Evolutionary conservation across 768 basidiomycete species (phyloP).

Genomic region (Boletus reticuloceps): DNA sequence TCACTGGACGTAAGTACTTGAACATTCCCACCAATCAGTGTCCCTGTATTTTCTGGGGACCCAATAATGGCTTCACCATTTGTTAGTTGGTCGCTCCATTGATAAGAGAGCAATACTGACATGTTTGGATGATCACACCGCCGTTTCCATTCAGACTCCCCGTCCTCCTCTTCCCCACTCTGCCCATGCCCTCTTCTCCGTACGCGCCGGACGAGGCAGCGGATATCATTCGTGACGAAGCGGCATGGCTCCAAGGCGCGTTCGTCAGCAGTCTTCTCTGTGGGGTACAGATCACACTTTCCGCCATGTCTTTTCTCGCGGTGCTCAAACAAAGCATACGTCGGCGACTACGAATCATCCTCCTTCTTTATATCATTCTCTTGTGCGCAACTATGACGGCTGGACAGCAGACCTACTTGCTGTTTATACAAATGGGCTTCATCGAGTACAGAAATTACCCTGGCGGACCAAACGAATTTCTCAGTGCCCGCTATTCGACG

Average conservation of each 20-base stretch:
- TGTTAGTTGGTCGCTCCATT: not conserved
- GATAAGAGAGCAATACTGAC: slow-evolving; percentile 2
- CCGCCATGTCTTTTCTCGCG: slow-evolving; percentile 15
- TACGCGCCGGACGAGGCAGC: not conserved
- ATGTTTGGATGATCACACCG: not conserved
- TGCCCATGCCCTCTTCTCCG: slow-evolving; percentile 5
- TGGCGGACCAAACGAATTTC: slow-evolving; percentile 13
- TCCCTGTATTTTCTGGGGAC: slow-evolving; percentile 1
- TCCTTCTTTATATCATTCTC: slow-evolving; percentile 14
- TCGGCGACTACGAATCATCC: slow-evolving; percentile 8
- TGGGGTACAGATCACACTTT: slow-evolving; percentile 18
- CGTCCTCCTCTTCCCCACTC: not conserved
- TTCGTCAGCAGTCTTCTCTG: slow-evolving; percentile 20
- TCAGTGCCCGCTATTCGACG: not conserved
- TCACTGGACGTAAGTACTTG: not conserved
- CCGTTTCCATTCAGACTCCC: not conserved
- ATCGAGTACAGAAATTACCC: slow-evolving; percentile 7
- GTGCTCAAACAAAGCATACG: slow-evolving; percentile 14
- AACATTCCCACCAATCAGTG: slow-evolving; percentile 1
- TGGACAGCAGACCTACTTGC: slow-evolving; percentile 9
- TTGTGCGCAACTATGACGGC: slow-evolving; percentile 16
- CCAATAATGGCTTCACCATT: not conserved
- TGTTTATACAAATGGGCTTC: slow-evolving; percentile 18
- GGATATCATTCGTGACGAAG: slow-evolving; percentile 1
- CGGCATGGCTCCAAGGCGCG: slow-evolving; percentile 22